Evolutionary conservation across 139 green algal genomes (phyloP).

Genomic region (Coccomyxa sp.): DNA sequence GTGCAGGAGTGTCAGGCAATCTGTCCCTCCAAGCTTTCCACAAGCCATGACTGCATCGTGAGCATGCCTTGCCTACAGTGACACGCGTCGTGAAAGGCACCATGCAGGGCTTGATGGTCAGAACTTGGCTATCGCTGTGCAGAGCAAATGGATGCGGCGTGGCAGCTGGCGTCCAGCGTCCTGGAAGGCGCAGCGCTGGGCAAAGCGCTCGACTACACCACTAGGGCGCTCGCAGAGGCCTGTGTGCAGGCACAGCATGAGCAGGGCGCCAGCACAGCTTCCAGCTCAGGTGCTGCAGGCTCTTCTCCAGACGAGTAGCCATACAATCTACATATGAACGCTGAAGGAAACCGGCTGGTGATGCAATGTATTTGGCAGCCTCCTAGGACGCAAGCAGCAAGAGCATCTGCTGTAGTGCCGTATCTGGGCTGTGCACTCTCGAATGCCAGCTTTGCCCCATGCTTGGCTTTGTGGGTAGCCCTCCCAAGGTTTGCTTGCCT

Average conservation of each 20-base stretch:
- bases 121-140: background rate
- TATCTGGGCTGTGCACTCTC: too few species aligned
- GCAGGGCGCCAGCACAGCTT: background rate
- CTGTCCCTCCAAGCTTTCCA: background rate
- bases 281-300: background rate
- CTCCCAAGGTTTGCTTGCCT: background rate
- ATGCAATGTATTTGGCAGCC: too few species aligned
- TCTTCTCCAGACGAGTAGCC: background rate
- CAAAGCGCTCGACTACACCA: constrained; percentile 3
- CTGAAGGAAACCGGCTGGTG: background rate
- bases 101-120: background rate
- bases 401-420: background rate
- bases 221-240: constrained; percentile 1
- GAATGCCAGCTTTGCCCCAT: too few species aligned
- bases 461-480: background rate
- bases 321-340: background rate
- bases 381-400: background rate
- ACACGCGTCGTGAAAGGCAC: background rate
- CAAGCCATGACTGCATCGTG: background rate
- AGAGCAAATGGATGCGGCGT: constrained; percentile 26
- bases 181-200: constrained; percentile 13
- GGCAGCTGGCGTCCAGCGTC: constrained; percentile 19
- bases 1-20: too few species aligned
- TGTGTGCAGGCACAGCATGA: constrained; percentile 15
- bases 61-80: background rate